phyloP scores from a whole-genome alignment of 139 green algal genomes.

The Micractinium conductrix region DNA sequence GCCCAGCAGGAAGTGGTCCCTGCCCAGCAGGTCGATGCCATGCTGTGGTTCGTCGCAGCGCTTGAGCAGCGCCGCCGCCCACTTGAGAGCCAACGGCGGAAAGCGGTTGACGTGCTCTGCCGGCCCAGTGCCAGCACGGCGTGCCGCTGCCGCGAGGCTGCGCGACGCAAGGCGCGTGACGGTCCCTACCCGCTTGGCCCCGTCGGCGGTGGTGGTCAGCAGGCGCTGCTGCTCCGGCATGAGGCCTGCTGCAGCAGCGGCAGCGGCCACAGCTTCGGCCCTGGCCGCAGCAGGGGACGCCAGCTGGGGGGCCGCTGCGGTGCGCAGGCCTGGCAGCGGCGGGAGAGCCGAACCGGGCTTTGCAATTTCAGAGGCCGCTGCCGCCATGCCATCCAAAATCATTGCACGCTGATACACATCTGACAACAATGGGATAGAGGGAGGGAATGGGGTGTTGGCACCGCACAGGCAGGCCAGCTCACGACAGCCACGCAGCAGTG shows the following conservation, averaged over 20 bases:
- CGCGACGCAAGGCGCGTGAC: constrained; percentile 8
- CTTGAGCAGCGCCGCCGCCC: constrained; percentile 67
- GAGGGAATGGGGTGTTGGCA: neutral
- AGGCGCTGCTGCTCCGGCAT: neutral
- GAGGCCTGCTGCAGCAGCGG: neutral
- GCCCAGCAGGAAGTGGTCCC: constrained; percentile 78
- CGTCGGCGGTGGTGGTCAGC: constrained; percentile 18
- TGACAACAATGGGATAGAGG: neutral
- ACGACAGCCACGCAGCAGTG: neutral
- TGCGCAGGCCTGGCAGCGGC: constrained; percentile 11
- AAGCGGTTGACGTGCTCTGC: constrained; percentile 23
- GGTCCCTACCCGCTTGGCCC: constrained; percentile 13
- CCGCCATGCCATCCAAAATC: constrained; percentile 70
- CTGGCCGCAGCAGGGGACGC: neutral
- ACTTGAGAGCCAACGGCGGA: constrained; percentile 65
- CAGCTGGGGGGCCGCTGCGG: neutral
- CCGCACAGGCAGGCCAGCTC: neutral
- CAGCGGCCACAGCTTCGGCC: neutral
- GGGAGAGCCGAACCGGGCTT: constrained; percentile 22
- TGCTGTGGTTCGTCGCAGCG: constrained; percentile 57
- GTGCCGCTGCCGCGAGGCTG: constrained; percentile 17
- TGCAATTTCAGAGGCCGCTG: constrained; percentile 60
- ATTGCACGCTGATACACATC: constrained; percentile 38
- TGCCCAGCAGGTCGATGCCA: constrained; percentile 83
- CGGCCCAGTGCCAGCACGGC: constrained; percentile 2